These are phyloP conservation scores for Phaeotremella skinneri DNA, from an alignment of 768 basidiomycete genomes.

Conservation along the genomic window DNA sequence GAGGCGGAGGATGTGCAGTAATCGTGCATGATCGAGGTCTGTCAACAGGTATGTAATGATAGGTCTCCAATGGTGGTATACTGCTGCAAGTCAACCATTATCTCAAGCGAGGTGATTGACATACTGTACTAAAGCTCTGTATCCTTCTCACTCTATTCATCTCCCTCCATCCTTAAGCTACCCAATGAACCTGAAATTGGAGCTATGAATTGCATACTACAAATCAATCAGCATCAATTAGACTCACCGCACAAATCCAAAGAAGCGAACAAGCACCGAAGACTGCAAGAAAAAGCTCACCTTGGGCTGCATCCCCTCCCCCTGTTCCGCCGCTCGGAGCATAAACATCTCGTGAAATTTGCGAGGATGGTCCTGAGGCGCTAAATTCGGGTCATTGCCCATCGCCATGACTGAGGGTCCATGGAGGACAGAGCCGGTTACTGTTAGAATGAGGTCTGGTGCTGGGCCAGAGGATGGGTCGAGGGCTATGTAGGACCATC, in stretches of 20 bases:
- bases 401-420: conserved; percentile 33
- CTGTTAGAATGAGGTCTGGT: conserved; percentile 41
- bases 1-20: too few relatives aligned
- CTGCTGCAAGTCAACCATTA: too few relatives aligned
- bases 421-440: conserved; percentile 43
- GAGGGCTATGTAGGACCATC: conserved; percentile 20
- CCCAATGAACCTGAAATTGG: conserved; percentile 44
- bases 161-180: conserved; percentile 4
- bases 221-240: background rate
- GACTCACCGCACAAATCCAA: background rate
- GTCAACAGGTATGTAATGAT: too few relatives aligned
- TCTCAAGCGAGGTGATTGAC: too few relatives aligned
- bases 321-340: conserved; percentile 36
- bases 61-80: too few relatives aligned
- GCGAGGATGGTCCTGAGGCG: conserved; percentile 31
- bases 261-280: background rate
- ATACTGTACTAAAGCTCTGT: too few relatives aligned
- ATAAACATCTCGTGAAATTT: conserved; percentile 49
- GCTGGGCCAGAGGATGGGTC: conserved; percentile 21
- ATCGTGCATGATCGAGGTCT: too few relatives aligned
- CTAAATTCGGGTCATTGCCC: conserved; percentile 12
- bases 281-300: conserved; percentile 15
- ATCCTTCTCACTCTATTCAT: background rate
- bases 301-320: conserved; percentile 43
- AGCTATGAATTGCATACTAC: conserved; percentile 44